Base-by-base conservation (phyloP, 257 asterid genomes). In the Gentiana straminea region DNA sequence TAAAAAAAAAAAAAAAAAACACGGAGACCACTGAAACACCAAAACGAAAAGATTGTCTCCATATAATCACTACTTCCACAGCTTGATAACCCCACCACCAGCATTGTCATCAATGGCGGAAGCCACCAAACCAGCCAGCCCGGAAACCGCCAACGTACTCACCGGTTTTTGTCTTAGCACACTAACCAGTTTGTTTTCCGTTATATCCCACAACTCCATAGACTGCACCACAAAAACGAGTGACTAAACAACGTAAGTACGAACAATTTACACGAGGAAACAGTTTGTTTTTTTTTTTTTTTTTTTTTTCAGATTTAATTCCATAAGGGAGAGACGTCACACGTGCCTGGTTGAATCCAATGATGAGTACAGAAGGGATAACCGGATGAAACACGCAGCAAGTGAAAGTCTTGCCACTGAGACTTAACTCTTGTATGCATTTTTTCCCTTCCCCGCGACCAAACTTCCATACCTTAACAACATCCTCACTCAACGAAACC, bases 141-240 rank as follows among this genome's bases (percentile, higher is more conserved):
- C 48, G 2, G 73, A 63, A 7, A 54, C 73, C 2, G 79, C 73
- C 66, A 74, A 60, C 12, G 52, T 35, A 37, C 24, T 35, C 15
- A 52, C 62, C 35, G 70, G 69, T 41, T 41, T 15, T 13, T 57
- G 73, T 51, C 43, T 64, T 24, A 59, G 58, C 32, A 52, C 47
- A 5, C 64, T 70, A 66, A 62, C 46, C 64, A 50, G 57, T 63
- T 74, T 74, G 67, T 70, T 66, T 52, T 66, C 79, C 33, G 76
- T 60, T 71, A 74, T 52, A 49, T 74, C 49, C 79, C 79, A 74
- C 36, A 74, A 67, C 65, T 74, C 79, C 71, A 74, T 63, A 38
- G 71, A 66, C 79, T 73, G 71, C 36, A 65, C 9, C 9, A 41
- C 2, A 39, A 41, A 41, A 41, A 41, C 1, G 46, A 41, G 9